A percentile compares a stretch with the other conserved stretches of the same genome.
Evolutionary conservation across 495 filamentous ascomycete species (phyloP).

Genomic region (Penicillium simplicissimum): DNA sequence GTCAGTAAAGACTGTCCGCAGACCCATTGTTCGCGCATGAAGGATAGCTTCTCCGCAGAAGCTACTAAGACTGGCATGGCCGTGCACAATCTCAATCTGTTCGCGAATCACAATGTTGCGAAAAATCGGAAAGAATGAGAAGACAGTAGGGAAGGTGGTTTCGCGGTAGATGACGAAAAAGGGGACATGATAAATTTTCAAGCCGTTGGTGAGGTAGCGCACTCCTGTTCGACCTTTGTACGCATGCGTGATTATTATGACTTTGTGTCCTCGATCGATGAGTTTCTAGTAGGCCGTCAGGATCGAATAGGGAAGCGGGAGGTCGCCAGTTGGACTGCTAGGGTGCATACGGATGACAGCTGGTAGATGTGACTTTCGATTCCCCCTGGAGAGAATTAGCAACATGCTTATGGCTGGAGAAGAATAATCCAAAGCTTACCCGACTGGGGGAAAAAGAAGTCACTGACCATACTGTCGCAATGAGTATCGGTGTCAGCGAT

Average conservation of each 20-base stretch:
- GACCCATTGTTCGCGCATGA: conserved; percentile 93
- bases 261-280: conserved; percentile 95
- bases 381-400: conserved; percentile 58
- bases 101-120: conserved; percentile 94
- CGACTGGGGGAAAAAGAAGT: conserved; percentile 98
- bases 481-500: not conserved
- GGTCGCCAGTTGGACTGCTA: not conserved
- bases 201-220: conserved; percentile 95
- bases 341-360: conserved; percentile 64
- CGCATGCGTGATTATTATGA: conserved; percentile 96
- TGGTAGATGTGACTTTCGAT: conserved; percentile 99
- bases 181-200: conserved; percentile 97
- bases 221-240: conserved; percentile 89
- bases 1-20: conserved; percentile 95
- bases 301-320: not conserved
- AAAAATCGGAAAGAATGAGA: conserved; percentile 96
- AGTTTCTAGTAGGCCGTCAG: conserved; percentile 61
- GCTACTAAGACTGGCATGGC: conserved; percentile 87
- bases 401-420: no score
- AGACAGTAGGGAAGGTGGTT: conserved; percentile 94
- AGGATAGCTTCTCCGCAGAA: conserved; percentile 94
- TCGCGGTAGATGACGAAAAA: conserved; percentile 95
- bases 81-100: conserved; percentile 94
- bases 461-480: conserved; percentile 80
- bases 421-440: conserved; percentile 43